Evolutionary conservation across 2,329 filamentous ascomycete genomes (phyloP), one percentile per base, ranked within the genome.

Genomic region (Cordyceps javanica): DNA sequence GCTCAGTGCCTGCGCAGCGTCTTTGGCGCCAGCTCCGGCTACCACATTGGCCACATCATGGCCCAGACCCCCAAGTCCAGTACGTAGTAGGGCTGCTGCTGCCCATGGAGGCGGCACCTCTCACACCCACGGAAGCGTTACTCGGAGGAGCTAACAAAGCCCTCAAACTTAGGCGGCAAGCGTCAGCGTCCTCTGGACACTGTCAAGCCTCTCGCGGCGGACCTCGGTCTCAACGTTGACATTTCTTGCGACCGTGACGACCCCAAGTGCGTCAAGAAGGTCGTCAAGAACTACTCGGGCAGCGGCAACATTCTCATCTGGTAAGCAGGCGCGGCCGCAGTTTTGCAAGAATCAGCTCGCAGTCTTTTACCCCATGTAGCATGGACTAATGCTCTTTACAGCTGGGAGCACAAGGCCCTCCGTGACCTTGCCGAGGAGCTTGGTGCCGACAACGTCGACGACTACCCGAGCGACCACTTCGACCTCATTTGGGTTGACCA

Each of bases 401-500:
- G 82, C 70, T 86, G 82, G 82, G 78, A 85, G 63, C 83, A 86
- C 65, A 71, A 76, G 53, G 70, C 71, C 19, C 66, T 86, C 49
- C 76, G 72, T 34, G 73, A 81, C 60, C 80, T 86, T 62, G 77
- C 74, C 2, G 62, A 79, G 60, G 69, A 71, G 16, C 66, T 87
- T 19, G 83, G 83, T 0, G 79, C 75, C 55, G 65, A 74, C 8
- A 63, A 80, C 62, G 74, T 77, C 0, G 75, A 77, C 1, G 65
- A 68, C 5, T 86, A 85, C 64, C 80, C 80, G 0, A 70, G 73
- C 60, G 73, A 77, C 58, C 67, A 72, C 2, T 86, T 72, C 53
- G 72, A 85, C 62, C 62, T 82, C 16, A 84, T 85, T 60, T 85
- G 82, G 82, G 82, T 77, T 0, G 74, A 80, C 61, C 79, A 80